Conservation (phyloP, 345 rosid genomes). For the Eutrema yunnanense region DNA sequence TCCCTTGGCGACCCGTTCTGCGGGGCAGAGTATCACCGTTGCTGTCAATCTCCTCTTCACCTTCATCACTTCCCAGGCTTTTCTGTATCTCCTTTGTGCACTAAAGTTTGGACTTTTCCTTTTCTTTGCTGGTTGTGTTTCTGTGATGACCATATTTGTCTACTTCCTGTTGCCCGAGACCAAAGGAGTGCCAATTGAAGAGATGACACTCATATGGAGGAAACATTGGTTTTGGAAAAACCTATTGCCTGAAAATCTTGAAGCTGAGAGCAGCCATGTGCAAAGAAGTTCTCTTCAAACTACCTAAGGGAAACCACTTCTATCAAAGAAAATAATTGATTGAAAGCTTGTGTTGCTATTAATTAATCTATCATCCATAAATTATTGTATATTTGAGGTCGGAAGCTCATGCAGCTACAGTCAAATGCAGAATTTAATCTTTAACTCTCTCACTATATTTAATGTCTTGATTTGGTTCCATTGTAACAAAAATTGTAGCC, state of each 20-base stretch:
- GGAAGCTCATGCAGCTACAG: too few relatives aligned
- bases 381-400: too few relatives aligned
- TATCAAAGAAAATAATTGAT: not conserved
- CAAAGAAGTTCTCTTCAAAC: not conserved
- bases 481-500: too few relatives aligned
- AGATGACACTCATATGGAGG: conserved; percentile 69
- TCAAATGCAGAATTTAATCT: too few relatives aligned
- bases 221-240: conserved; percentile 88
- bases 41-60: conserved; percentile 81
- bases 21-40: conserved; percentile 75
- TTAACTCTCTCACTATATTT: too few relatives aligned
- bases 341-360: not conserved
- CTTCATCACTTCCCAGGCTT: conserved; percentile 54
- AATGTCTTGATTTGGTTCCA: too few relatives aligned
- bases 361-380: too few relatives aligned
- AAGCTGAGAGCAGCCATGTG: not conserved
- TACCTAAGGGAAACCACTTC: not conserved
- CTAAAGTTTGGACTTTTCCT: conserved; percentile 77
- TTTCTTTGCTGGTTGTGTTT: conserved; percentile 59
- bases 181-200: conserved; percentile 82
- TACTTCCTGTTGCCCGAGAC: conserved; percentile 68
- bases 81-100: conserved; percentile 63
- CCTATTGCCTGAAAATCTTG: conserved; percentile 17
- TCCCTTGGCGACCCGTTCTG: conserved; percentile 70
- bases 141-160: conserved; percentile 66